Conservation (phyloP, 306 rosid species). For the Begonia loranthoides region DNA sequence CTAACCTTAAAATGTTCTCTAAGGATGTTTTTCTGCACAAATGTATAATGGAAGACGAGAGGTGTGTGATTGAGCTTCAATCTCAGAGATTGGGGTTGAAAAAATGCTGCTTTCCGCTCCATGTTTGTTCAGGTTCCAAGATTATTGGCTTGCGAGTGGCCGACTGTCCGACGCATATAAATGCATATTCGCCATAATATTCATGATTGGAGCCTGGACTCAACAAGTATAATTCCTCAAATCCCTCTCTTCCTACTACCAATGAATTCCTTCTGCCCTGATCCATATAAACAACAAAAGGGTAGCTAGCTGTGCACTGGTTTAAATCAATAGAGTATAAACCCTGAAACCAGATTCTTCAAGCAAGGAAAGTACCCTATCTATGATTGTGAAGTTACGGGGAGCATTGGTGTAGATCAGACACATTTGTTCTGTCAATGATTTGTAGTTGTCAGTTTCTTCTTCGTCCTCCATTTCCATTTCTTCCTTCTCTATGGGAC, state of each 20-base stretch:
- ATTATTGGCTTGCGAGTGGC: conserved; percentile 53
- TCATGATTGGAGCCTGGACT: conserved; percentile 69
- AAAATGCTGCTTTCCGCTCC: conserved; percentile 52
- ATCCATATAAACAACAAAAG: conserved; percentile 2
- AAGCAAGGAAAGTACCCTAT: conserved; percentile 36
- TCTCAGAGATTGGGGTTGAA: conserved; percentile 55
- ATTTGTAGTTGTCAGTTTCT: conserved; percentile 37
- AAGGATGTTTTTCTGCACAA: neutral
- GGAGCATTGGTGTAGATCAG: conserved; percentile 61
- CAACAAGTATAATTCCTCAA: conserved; percentile 57
- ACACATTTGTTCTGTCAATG: conserved; percentile 41
- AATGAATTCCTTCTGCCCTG: conserved; percentile 95
- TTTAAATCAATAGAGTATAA: neutral
- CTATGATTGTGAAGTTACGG: conserved; percentile 51
- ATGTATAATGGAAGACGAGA: neutral
- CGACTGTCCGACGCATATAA: conserved; percentile 55
- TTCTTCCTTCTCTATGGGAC: conserved; percentile 15
- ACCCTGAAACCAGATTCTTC: too few relatives aligned
- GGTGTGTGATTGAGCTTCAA: neutral
- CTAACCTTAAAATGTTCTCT: neutral
- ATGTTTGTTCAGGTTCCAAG: conserved; percentile 31
- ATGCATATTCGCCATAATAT: conserved; percentile 44
- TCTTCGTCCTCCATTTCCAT: conserved; percentile 42
- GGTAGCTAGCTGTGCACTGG: too few relatives aligned
- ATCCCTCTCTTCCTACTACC: conserved; percentile 53